These are phyloP conservation scores for Apiotrichum gamsii DNA, from an alignment of 1,284 basidiomycete species.

Conservation along the genomic window DNA sequence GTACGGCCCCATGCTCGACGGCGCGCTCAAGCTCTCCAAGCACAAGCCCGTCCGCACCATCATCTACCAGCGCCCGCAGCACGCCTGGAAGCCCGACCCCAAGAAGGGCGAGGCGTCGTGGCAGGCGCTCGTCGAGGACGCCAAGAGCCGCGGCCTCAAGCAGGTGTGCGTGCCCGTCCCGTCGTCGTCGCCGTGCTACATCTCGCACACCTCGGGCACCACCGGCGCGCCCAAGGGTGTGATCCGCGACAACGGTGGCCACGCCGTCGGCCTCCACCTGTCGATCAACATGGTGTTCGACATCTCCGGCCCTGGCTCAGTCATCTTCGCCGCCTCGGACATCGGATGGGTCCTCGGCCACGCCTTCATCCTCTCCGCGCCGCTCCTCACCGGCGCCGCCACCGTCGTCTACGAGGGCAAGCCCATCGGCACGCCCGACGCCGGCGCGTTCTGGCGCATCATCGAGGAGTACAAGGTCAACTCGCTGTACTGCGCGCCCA, in stretches of 20 bases:
- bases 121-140: constrained; percentile 9
- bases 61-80: constrained; percentile 64
- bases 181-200: constrained; percentile 16
- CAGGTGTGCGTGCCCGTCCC: constrained; percentile 13
- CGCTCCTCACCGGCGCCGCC: constrained; percentile 67
- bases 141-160: constrained; percentile 8
- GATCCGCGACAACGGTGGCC: constrained; percentile 87
- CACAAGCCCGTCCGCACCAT: constrained; percentile 60
- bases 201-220: constrained; percentile 74
- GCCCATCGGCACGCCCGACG: constrained; percentile 79
- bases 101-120: constrained; percentile 11
- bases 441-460: constrained; percentile 88
- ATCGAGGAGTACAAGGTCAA: constrained; percentile 85
- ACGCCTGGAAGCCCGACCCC: constrained; percentile 10
- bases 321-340: constrained; percentile 66
- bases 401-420: constrained; percentile 92
- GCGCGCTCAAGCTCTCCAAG: constrained; percentile 5
- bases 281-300: constrained; percentile 91
- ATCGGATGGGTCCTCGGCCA: constrained; percentile 97
- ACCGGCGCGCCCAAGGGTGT: constrained; percentile 95
- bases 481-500: constrained; percentile 83
- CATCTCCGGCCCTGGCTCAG: constrained; percentile 54
- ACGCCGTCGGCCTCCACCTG: constrained; percentile 74
- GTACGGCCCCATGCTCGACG: constrained; percentile 9
- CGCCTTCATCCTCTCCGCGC: constrained; percentile 91